Evolutionary conservation across 176 grass and related monocot species (phyloP).

Genomic region (Triticum dicoccoides): DNA sequence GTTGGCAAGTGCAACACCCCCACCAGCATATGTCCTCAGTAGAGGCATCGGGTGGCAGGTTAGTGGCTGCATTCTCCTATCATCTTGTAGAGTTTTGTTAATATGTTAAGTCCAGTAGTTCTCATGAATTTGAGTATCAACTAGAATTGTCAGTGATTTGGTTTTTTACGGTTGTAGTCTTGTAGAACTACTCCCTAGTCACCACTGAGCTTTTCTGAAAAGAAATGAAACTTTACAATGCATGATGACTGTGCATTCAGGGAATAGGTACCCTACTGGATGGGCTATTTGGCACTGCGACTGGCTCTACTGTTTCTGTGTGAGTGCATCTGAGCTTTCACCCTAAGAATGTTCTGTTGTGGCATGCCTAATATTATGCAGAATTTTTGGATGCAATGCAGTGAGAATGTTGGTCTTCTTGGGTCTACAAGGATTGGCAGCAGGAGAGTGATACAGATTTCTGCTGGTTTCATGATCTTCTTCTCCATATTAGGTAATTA

Average conservation of each 20-base stretch:
- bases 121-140: background rate
- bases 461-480: constrained; percentile 99
- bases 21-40: constrained; percentile 88
- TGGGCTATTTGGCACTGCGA: constrained; percentile 82
- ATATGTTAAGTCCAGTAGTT: background rate
- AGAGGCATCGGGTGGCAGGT: constrained; percentile 96
- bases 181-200: background rate
- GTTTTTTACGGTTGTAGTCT: background rate
- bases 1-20: constrained; percentile 92
- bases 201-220: background rate
- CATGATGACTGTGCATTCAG: constrained; percentile 30
- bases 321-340: constrained; percentile 47
- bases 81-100: background rate
- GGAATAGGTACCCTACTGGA: constrained; percentile 85
- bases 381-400: constrained; percentile 32
- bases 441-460: constrained; percentile 91
- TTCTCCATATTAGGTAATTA: constrained; percentile 88
- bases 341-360: background rate
- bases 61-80: constrained; percentile 4
- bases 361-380: background rate
- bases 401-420: constrained; percentile 97
- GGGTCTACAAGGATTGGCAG: constrained; percentile 94
- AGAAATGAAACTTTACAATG: background rate
- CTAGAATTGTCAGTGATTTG: background rate
- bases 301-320: constrained; percentile 94